These are phyloP conservation scores for Acidiella bohemica DNA, from an alignment of 495 filamentous ascomycete species.

Conservation along the genomic window DNA sequence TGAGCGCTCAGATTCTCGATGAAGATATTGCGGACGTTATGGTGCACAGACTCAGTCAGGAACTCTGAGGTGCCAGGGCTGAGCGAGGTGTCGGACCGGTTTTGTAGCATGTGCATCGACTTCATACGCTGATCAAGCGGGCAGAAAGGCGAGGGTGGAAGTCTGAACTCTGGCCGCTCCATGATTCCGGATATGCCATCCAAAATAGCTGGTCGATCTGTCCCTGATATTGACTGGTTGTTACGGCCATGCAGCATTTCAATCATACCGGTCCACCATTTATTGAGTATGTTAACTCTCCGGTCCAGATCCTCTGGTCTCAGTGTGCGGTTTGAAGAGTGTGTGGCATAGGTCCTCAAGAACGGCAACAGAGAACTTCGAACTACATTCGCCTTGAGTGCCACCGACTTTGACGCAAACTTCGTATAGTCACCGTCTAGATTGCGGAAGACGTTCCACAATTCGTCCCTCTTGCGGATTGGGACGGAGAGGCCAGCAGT, in stretches of 20 bases:
- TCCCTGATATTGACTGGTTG: conserved; percentile 57
- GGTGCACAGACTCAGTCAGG: conserved; percentile 75
- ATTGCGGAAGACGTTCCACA: conserved; percentile 74
- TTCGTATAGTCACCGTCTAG: conserved; percentile 64
- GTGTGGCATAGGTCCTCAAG: conserved; percentile 54
- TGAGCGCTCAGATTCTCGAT: conserved; percentile 74
- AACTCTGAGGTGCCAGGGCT: conserved; percentile 60
- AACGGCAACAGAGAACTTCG: conserved; percentile 74
- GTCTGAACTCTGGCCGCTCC: conserved; percentile 84
- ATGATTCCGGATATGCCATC: conserved; percentile 76
- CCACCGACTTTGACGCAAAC: conserved; percentile 64
- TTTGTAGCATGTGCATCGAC: conserved; percentile 32
- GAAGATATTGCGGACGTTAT: conserved; percentile 89
- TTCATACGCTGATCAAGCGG: conserved; percentile 38
- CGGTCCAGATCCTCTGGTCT: conserved; percentile 77
- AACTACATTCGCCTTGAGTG: conserved; percentile 68
- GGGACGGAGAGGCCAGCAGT: conserved; percentile 19
- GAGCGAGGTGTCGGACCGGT: conserved; percentile 38
- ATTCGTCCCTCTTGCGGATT: conserved; percentile 58
- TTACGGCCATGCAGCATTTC: conserved; percentile 70
- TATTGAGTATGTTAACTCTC: conserved; percentile 68
- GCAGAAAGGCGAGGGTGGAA: conserved; percentile 51
- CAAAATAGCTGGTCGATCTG: conserved; percentile 67
- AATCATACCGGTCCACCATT: conserved; percentile 88
- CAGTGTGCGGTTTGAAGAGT: conserved; percentile 53